Base-by-base conservation (phyloP, 225 moss, liverwort and hornwort species). In the Straminergon stramineum region DNA sequence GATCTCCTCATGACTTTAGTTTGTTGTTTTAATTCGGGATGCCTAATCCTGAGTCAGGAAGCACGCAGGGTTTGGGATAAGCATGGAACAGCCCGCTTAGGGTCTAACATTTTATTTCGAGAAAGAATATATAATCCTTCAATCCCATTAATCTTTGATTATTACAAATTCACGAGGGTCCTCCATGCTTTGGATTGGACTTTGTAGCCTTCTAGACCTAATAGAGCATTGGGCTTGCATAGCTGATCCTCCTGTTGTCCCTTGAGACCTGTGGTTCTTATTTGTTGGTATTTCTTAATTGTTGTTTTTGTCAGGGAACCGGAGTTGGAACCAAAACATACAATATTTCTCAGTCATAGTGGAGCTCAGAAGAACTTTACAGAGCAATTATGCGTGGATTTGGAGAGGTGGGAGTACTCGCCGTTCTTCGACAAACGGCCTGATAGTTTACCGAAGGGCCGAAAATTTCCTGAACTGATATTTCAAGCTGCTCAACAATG, bases 401-500 rank as follows among this genome's bases (percentile, higher is more conserved):
- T 76, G 76, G 76, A 76, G 34, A 52, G 65, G 22, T 83, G 77
- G n/a, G 61, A 63, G 12, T 83, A 86, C 55, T 31, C 22, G 26
- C 86, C 79, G 4, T 91, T 89, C 63, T 89, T 91, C 8, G 83
- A 89, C 79, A 89, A 82, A 82, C 70, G 70, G 10, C 69, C 37
- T 8, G 53, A 89, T 26, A 89, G 86, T 77, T 89, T 89, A 58
- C 89, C 86, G 0, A 82, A 82, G 63, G 89, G 83, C 0, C 58
- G 31, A 15, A 63, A 43, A 4, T 86, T 89, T 83, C 83, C 83
- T 18, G 64, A 71, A 16, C 91, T 78, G 14, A 89, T 91, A 31
- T 87, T 89, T 69, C 57, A 35, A 39, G 91, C 91, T 37, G 89
- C 83, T 37, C 57, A 15, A 22, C 86, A 89, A 70, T 91, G 87